Evolutionary conservation across 2,329 filamentous ascomycete genomes (phyloP), one percentile per base, ranked within the genome.

Genomic region (Aspergillus glaucus): DNA sequence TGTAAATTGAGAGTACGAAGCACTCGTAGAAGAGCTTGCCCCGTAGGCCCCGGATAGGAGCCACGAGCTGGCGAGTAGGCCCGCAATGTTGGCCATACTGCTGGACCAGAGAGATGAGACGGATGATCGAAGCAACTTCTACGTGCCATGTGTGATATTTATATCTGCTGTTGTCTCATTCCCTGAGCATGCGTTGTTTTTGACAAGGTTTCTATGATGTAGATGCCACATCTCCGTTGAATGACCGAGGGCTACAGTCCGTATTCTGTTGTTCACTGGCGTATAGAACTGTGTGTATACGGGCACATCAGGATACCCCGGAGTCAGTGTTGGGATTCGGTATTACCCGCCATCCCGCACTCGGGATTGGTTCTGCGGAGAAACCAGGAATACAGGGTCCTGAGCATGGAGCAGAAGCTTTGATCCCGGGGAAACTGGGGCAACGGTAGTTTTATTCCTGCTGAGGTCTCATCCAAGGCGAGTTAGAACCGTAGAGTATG

Each of bases 1-100:
- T 0, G 76, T 80, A 54, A 74, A 78, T 19, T 67, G 64, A 8
- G 54, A 43, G 26, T 53, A 53, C n/a, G 55, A 46, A 14, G 59
- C 47, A n/a, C 54, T 53, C 4, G 51, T 39, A 15, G 62, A 53
- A 4, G 53, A 54, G 34, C 50, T 58, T 15, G 59, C 57, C 10
- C 55, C 59, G 45, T 59, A 60, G 42, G 55, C 59, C 26, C 51
- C 34, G 28, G 60, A 57, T 19, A 64, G 45, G 34, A 67, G 60
- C 53, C 58, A 61, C 26, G 55, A 50, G 15, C 55, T 47, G 42
- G 46, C 54, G 21, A 64, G 40, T 26, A 66, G 45, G 44, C 48
- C 50, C 24, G 43, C 47, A 26, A 61, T 46, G 43, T 53, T 47
- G 51, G 59, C 52, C 62, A 66, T 66, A 39, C 43, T 50, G 49